These are phyloP conservation scores for Xylariales sp. DNA, from an alignment of 2,329 filamentous ascomycete genomes.

Conservation along the genomic window DNA sequence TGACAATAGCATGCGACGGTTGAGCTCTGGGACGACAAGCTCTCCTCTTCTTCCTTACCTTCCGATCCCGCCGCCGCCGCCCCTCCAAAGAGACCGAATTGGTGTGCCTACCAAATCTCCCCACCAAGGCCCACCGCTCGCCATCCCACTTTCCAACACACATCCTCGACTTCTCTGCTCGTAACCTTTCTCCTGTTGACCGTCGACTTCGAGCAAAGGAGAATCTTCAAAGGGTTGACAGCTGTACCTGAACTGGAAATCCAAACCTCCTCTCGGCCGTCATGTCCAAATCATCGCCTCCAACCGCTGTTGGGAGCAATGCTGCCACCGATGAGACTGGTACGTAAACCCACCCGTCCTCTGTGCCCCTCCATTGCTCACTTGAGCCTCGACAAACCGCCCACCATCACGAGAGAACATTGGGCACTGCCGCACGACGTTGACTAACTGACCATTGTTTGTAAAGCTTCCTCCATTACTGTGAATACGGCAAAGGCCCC, in stretches of 20 bases:
- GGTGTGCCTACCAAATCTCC: not conserved
- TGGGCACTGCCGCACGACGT: not conserved
- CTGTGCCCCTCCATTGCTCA: constrained; percentile 4
- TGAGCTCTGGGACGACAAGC: not conserved
- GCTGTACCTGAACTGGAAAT: too few relatives aligned
- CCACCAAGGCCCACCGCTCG: constrained; percentile 9
- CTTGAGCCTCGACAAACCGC: not conserved
- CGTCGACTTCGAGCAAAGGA: too few relatives aligned
- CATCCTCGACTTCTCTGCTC: not conserved
- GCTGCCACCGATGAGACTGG: constrained; percentile 9
- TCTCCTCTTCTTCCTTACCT: constrained; percentile 4
- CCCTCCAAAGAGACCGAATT: not conserved
- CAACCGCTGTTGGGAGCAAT: constrained; percentile 5
- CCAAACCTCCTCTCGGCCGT: constrained; percentile 1
- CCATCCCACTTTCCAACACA: constrained; percentile 7
- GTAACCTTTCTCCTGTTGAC: not conserved
- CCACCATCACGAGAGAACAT: not conserved
- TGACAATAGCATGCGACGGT: constrained; percentile 5
- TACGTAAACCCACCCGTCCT: constrained; percentile 3
- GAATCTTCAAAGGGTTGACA: too few relatives aligned
- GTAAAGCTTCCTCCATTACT: constrained; percentile 27
- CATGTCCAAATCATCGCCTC: constrained; percentile 10
- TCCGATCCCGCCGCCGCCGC: constrained; percentile 8
- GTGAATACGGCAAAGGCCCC: constrained; percentile 26
- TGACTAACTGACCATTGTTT: not conserved